phyloP scores from a whole-genome alignment of 2,329 filamentous ascomycete genomes.

The Aspergillus costaricaensis region DNA sequence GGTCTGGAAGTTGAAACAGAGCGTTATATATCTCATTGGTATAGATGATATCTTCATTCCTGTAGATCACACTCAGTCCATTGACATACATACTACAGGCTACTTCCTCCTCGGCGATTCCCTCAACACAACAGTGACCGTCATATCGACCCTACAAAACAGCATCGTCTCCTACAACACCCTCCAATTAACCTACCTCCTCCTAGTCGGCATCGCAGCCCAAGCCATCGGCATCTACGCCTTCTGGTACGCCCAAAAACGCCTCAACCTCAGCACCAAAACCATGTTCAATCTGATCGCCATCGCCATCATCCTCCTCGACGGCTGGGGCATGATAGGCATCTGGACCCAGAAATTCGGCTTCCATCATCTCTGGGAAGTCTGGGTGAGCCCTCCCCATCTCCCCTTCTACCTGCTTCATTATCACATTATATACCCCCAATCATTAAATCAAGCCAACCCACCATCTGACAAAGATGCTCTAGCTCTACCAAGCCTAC shows the following conservation, averaged over 20 bases:
- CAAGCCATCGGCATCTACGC: constrained; percentile 62
- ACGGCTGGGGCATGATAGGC: constrained; percentile 61
- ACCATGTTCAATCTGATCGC: constrained; percentile 69
- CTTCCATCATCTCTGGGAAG: constrained; percentile 57
- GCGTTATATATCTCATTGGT: constrained; percentile 65
- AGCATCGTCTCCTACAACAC: constrained; percentile 66
- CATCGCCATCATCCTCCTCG: constrained; percentile 61
- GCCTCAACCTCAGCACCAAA: constrained; percentile 62
- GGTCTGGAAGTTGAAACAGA: constrained; percentile 67
- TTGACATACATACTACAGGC: constrained; percentile 50
- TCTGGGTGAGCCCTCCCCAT: constrained; percentile 41
- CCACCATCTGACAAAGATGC: not conserved
- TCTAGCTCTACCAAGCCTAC: constrained; percentile 51
- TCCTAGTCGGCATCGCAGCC: constrained; percentile 66
- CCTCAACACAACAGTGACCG: constrained; percentile 69
- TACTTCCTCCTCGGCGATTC: constrained; percentile 72
- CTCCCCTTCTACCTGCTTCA: no score
- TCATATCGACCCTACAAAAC: constrained; percentile 67
- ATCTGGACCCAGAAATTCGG: constrained; percentile 58
- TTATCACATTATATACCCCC: no score
- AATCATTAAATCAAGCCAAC: no score
- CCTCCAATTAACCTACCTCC: constrained; percentile 64
- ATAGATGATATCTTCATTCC: constrained; percentile 11
- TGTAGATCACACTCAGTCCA: no score
- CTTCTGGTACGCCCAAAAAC: constrained; percentile 64